Evolutionary conservation across 2,329 filamentous ascomycete genomes (phyloP), one percentile per base, ranked within the genome.

Genomic region (Hypoxylon sp.): DNA sequence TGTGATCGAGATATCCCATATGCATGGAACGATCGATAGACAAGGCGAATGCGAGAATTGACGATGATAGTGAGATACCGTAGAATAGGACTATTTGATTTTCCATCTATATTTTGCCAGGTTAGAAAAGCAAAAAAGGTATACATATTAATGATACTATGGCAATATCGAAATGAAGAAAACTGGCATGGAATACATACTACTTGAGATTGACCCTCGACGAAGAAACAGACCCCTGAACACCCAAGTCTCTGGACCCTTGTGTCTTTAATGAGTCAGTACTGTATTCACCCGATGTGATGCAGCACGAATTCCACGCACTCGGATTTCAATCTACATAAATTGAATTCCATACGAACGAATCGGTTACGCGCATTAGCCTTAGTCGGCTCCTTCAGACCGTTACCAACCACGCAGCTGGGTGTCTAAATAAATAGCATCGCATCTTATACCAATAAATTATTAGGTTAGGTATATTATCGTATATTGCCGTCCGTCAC

Each of bases 221-320:
- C 4, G 22, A 69, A 69, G 47, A 62, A 37, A 51, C 39, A 58
- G n/a, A 58, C 35, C 50, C 59, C 47, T 53, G 54, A 47, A 47
- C 19, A 22, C 19, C 19, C 19, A 1, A 22, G n/a, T 33, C 47
- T 58, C 54, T 53, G 24, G 47, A 46, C 50, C 60, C 39, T 26
- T 26, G 42, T 62, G 62, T 69, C 57, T 62, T 65, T 52, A 14
- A 24, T 31, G 42, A 24, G 51, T 11, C 33, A 35, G 29, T 59
- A 13, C 44, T 55, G 64, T 62, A 64, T 46, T 57, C 50, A 63
- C 55, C 65, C 65, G 65, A 46, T n/a, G 50, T 52, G 59, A 57
- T 59, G 62, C 62, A 66, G 47, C 62, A 59, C 62, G 50, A 69
- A 69, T 66, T 59, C 69, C 69, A 69, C 29, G 51, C 50, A 24